These are phyloP conservation scores for Cantharellus cinnabarinus DNA, from an alignment of 768 basidiomycete genomes.

Conservation along the genomic window DNA sequence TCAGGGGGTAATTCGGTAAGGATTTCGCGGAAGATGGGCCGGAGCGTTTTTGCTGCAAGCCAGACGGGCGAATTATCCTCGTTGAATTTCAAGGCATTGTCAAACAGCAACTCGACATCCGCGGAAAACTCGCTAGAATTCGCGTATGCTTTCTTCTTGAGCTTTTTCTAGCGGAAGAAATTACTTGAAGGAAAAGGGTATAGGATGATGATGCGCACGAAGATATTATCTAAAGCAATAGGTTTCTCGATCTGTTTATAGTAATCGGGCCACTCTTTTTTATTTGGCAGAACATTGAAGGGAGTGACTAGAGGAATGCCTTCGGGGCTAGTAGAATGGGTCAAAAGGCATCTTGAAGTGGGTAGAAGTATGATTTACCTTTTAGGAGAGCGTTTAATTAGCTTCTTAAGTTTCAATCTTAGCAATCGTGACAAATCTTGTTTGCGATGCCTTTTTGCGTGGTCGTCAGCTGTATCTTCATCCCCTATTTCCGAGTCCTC, in stretches of 20 bases:
- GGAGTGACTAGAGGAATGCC: constrained; percentile 46
- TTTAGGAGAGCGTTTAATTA: constrained; percentile 52
- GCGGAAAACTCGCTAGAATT: constrained; percentile 50
- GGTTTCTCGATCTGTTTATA: constrained; percentile 64
- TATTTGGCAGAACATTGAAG: constrained; percentile 72
- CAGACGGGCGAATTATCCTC: constrained; percentile 67
- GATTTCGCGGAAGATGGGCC: constrained; percentile 56
- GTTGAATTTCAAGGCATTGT: constrained; percentile 78
- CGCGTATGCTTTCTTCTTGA: constrained; percentile 62
- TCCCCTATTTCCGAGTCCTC: constrained; percentile 22
- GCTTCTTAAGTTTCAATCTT: constrained; percentile 47
- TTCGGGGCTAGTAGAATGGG: constrained; percentile 18
- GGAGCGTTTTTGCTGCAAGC: constrained; percentile 13
- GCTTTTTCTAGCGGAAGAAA: constrained; percentile 35
- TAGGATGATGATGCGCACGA: constrained; percentile 22
- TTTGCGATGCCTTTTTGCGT: constrained; percentile 4
- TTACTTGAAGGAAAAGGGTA: constrained; percentile 1
- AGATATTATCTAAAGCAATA: constrained; percentile 56
- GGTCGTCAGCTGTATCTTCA: constrained; percentile 20
- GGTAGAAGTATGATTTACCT: constrained; percentile 24
- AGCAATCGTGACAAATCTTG: constrained; percentile 13
- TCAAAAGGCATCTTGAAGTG: background rate
- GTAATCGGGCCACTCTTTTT: constrained; percentile 59
- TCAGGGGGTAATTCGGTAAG: constrained; percentile 63
- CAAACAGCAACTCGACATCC: constrained; percentile 79